Evolutionary conservation across 345 rosid species (phyloP), one percentile per base, ranked within the genome.

Genomic region (Durio zibethinus): DNA sequence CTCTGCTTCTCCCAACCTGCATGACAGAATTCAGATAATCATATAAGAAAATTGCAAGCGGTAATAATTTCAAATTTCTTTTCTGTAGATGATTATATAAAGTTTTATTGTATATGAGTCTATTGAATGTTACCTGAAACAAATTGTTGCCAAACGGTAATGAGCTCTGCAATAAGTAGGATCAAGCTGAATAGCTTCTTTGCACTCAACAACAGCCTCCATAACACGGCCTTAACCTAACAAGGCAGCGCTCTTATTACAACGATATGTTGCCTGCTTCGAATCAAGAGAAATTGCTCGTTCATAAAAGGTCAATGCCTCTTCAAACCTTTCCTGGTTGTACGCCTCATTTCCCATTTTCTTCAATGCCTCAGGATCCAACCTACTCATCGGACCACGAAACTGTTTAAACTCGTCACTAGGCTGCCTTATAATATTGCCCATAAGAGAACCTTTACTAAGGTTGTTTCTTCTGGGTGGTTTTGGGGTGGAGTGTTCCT

Each of bases 181-280:
- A 72, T 93, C 93, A 20, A 91, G 85, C 73, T 87, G 85, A 23
- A 89, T 82, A 63, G 97, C 98, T 79, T 89, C 94, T 84, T 85
- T 86, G 73, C 97, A 93, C 76, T 90, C 98, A 20, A 70, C 68
- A n/a, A 85, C 82, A 38, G 98, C 99, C 54, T 95, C 99, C 27
- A 76, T 33, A 45, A 89, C 81, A n/a, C 90, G 90, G 77, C 96
- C 97, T 42, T 93, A 85, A 65, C 93, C 90, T 4, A 89, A 88
- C 90, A 95, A 82, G 76, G 98, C 94, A n/a, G 98, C 98, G 9
- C 97, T 83, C 82, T 83, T 90, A 71, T 95, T 95, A 79, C 94
- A 80, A 75, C 96, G 80, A 80, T 90, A 95, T 10, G 89, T 85
- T 33, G 99, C 89, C 81, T 89, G 92, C 29, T 85, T 86, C 0